Evolutionary conservation across 2,329 filamentous ascomycete species (phyloP).

Genomic region (Fusarium coicis): DNA sequence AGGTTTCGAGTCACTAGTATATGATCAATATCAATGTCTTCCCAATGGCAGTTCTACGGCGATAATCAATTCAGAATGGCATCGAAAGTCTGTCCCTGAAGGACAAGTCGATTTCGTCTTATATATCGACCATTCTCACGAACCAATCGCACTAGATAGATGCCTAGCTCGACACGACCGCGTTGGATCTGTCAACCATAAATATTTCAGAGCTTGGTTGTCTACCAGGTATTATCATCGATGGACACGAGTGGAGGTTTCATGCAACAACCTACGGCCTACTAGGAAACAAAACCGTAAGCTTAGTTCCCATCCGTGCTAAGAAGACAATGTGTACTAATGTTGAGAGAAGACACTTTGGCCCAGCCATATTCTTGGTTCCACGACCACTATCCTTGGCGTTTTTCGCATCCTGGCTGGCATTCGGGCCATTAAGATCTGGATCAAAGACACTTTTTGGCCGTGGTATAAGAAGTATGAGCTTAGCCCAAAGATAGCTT

Average conservation of each 20-base stretch:
- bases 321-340: not conserved
- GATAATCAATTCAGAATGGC: not conserved
- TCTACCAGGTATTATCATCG: not conserved
- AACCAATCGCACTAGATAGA: rapidly evolving
- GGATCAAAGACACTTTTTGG: not conserved
- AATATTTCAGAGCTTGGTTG: not conserved
- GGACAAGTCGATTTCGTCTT: not conserved
- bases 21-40: too few species aligned
- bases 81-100: not conserved
- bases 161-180: not conserved
- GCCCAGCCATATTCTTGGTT: not conserved
- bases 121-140: too few species aligned
- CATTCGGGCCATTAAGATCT: not conserved
- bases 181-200: not conserved
- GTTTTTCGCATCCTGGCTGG: not conserved
- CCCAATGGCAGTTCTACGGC: too few species aligned
- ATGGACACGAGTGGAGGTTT: not conserved
- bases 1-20: rapidly evolving
- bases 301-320: not conserved
- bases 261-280: not conserved
- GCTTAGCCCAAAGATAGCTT: not conserved
- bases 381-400: not conserved
- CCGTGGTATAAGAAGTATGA: not conserved
- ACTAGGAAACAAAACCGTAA: not conserved
- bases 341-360: not conserved